These are phyloP conservation scores for Pelargonium fulgidum DNA, from an alignment of 441 rosid species.

Conservation along the genomic window DNA sequence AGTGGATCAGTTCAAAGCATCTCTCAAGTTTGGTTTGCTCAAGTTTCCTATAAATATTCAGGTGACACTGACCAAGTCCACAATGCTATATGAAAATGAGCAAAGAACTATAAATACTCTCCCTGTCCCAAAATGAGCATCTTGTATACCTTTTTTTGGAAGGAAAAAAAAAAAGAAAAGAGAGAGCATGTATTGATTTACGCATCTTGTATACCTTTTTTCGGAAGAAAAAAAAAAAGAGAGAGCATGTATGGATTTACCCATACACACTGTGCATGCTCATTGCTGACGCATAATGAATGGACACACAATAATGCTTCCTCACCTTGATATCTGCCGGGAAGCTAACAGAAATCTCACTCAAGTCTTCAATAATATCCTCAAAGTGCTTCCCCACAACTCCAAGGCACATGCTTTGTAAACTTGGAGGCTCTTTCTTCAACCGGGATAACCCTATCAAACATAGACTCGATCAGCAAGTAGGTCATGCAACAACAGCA, in stretches of 20 bases:
- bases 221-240: too few species aligned
- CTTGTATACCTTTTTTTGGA: too few species aligned
- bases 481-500: constrained; percentile 7
- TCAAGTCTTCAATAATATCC: constrained; percentile 53
- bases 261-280: not conserved
- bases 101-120: not conserved
- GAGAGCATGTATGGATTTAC: not conserved
- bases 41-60: not conserved
- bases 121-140: not conserved
- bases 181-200: not conserved
- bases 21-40: not conserved
- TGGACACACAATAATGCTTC: not conserved
- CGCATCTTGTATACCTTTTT: not conserved
- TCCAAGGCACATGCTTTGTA: constrained; percentile 70
- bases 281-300: not conserved
- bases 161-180: too few species aligned
- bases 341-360: constrained; percentile 47
- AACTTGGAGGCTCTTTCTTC: constrained; percentile 49
- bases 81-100: not conserved
- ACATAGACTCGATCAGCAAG: constrained; percentile 7
- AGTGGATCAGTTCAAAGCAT: not conserved
- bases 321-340: constrained; percentile 69
- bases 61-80: not conserved
- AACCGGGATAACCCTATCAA: constrained; percentile 30
- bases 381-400: constrained; percentile 76